phyloP scores from a whole-genome alignment of 768 basidiomycete genomes.

The Leccinum rimulosum region DNA sequence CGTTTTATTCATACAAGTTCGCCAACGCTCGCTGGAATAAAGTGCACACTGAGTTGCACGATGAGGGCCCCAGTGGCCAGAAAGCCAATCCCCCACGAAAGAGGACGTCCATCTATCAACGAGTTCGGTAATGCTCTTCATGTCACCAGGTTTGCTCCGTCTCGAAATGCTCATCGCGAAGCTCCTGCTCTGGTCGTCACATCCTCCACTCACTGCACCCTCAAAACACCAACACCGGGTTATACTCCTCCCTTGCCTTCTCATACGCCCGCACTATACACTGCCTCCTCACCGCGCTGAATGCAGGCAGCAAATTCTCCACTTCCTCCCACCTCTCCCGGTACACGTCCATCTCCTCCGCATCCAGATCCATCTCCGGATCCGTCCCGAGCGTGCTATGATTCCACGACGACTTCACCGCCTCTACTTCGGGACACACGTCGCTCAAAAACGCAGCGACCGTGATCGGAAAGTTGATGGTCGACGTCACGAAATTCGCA shows the following conservation, averaged over 20 bases:
- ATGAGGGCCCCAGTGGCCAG: not conserved
- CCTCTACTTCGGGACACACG: slow-evolving; percentile 18
- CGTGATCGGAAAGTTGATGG: slow-evolving; percentile 15
- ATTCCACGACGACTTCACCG: slow-evolving; percentile 16
- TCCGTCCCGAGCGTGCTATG: not conserved
- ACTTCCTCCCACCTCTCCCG: slow-evolving; percentile 25
- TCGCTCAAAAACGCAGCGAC: slow-evolving; percentile 28
- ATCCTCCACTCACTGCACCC: not conserved
- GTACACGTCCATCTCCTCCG: slow-evolving; percentile 11
- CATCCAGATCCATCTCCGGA: not conserved
- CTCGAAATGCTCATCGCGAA: not conserved
- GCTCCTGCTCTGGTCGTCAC: too few relatives aligned
- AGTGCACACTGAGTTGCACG: not conserved
- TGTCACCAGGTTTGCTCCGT: not conserved
- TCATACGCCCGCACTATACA: slow-evolving; percentile 6
- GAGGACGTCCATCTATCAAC: too few relatives aligned
- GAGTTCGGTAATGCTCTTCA: not conserved
- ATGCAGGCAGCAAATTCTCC: slow-evolving; percentile 21
- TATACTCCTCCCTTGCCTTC: not conserved
- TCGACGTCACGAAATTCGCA: slow-evolving; percentile 22
- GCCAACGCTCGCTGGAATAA: not conserved
- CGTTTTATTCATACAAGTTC: not conserved
- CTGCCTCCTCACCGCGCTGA: slow-evolving; percentile 20
- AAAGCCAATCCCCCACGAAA: not conserved
- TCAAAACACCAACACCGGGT: not conserved